A percentile compares a stretch with the other conserved stretches of the same genome.
These are phyloP conservation scores for Filobasidium uniguttulatum DNA, from an alignment of 1,284 basidiomycete species.

Conservation along the genomic window DNA sequence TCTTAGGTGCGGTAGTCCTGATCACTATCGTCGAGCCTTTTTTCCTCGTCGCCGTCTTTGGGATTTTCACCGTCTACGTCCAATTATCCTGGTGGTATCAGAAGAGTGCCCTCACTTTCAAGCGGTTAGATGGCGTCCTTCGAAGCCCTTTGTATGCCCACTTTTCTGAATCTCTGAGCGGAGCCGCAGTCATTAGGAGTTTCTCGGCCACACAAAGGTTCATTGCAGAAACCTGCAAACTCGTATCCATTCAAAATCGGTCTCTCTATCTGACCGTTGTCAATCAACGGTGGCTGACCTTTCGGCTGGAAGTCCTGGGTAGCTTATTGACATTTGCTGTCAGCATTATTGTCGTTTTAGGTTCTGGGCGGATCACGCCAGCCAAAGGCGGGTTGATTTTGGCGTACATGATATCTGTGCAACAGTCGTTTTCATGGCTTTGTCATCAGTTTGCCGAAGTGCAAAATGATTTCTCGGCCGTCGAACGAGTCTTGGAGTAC, in stretches of 20 bases:
- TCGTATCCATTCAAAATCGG: conserved; percentile 77
- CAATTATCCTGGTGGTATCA: conserved; percentile 72
- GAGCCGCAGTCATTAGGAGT: conserved; percentile 70
- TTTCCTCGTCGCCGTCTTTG: conserved; percentile 61
- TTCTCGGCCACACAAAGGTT: conserved; percentile 63
- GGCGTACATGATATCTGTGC: conserved; percentile 47
- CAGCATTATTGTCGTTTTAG: conserved; percentile 58
- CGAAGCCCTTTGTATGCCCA: conserved; percentile 57
- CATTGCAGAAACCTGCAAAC: conserved; percentile 54
- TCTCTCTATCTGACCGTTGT: conserved; percentile 75
- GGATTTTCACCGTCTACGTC: conserved; percentile 42
- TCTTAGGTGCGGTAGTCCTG: conserved; percentile 61
- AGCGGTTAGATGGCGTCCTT: conserved; percentile 49
- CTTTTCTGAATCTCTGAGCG: conserved; percentile 76
- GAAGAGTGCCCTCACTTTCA: conserved; percentile 74
- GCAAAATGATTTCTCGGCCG: conserved; percentile 62
- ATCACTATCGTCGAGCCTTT: conserved; percentile 64
- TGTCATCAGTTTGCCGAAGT: conserved; percentile 71
- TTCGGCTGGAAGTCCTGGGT: conserved; percentile 75
- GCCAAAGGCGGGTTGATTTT: conserved; percentile 55
- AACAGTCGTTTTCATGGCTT: conserved; percentile 62
- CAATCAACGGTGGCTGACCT: conserved; percentile 58
- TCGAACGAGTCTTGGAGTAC: conserved; percentile 26
- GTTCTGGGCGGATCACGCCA: conserved; percentile 55
- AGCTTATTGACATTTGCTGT: conserved; percentile 62